phyloP scores from a whole-genome alignment of 2,329 filamentous ascomycete genomes.

The Fusarium tricinctum region DNA sequence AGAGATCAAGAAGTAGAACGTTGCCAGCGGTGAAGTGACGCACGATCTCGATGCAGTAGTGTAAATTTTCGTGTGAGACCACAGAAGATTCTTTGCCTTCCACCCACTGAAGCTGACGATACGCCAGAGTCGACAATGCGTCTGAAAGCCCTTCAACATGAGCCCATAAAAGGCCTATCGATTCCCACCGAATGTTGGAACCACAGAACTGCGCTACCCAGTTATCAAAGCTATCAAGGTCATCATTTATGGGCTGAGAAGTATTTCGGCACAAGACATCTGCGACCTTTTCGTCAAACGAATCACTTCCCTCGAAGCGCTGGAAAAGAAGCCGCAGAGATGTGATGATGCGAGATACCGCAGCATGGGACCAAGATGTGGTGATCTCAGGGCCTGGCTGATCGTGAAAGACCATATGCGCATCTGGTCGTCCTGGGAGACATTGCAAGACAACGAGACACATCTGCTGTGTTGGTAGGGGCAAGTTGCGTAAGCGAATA shows the following conservation, averaged over 20 bases:
- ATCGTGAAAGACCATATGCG: constrained; percentile 32
- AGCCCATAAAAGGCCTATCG: constrained; percentile 57
- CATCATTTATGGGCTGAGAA: constrained; percentile 53
- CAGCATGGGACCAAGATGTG: constrained; percentile 53
- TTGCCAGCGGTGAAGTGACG: constrained; percentile 52
- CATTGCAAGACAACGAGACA: constrained; percentile 30
- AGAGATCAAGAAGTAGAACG: constrained; percentile 56
- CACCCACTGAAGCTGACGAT: constrained; percentile 26
- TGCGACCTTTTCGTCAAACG: constrained; percentile 55
- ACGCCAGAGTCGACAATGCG: constrained; percentile 24
- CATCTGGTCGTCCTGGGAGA: constrained; percentile 31
- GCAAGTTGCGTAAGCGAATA: constrained; percentile 35
- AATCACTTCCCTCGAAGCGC: constrained; percentile 45
- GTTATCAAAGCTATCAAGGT: constrained; percentile 50
- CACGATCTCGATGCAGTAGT: constrained; percentile 53
- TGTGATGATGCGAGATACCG: constrained; percentile 51
- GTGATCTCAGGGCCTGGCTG: constrained; percentile 17
- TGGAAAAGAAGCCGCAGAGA: constrained; percentile 54
- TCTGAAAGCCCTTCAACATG: constrained; percentile 36
- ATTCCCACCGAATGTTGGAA: constrained; percentile 59
- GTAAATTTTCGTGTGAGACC: constrained; percentile 24
- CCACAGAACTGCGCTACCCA: constrained; percentile 60
- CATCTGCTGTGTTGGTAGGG: constrained; percentile 40
- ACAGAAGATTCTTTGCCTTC: constrained; percentile 11
- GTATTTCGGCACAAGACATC: constrained; percentile 57